Conservation (phyloP, 371 early-diverging fungal genomes). For the Blakeslea trispora region DNA sequence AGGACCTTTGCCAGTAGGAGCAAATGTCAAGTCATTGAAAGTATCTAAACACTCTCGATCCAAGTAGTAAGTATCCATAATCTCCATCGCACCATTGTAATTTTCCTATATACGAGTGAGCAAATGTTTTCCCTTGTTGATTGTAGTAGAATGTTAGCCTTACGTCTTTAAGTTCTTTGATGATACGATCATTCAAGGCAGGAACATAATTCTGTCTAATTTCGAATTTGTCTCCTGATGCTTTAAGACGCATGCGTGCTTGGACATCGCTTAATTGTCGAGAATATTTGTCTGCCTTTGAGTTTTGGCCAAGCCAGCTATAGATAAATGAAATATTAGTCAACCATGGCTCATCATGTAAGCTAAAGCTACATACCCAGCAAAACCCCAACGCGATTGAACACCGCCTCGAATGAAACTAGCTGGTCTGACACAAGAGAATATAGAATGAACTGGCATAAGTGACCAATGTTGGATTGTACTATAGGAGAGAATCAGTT, state of each 20-base stretch:
- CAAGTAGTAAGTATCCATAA: slow-evolving; percentile 91
- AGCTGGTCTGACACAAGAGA: slow-evolving; percentile 89
- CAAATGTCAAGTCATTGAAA: slow-evolving; percentile 67
- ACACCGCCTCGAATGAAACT: slow-evolving; percentile 71
- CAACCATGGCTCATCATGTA: neutral
- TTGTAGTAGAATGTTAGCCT: too few relatives aligned
- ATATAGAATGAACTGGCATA: slow-evolving; percentile 89
- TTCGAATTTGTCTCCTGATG: slow-evolving; percentile 86
- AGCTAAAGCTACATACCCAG: slow-evolving; percentile 29
- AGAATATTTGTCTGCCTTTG: slow-evolving; percentile 74
- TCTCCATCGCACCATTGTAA: slow-evolving; percentile 71
- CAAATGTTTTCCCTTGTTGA: too few relatives aligned
- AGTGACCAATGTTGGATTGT: slow-evolving; percentile 87
- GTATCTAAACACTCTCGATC: slow-evolving; percentile 88
- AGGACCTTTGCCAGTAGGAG: slow-evolving; percentile 42
- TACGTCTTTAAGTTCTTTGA: slow-evolving; percentile 63
- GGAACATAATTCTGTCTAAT: slow-evolving; percentile 86
- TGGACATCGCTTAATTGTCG: slow-evolving; percentile 83
- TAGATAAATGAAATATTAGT: neutral
- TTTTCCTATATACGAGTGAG: slow-evolving; percentile 49
- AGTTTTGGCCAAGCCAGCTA: slow-evolving; percentile 95
- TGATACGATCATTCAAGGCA: slow-evolving; percentile 65
- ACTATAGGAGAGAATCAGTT: too few relatives aligned
- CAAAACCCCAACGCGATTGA: slow-evolving; percentile 46
- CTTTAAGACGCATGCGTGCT: slow-evolving; percentile 76